Conservation (phyloP, 139 green algal species). For the Chlamydomonas sphaeroides region DNA sequence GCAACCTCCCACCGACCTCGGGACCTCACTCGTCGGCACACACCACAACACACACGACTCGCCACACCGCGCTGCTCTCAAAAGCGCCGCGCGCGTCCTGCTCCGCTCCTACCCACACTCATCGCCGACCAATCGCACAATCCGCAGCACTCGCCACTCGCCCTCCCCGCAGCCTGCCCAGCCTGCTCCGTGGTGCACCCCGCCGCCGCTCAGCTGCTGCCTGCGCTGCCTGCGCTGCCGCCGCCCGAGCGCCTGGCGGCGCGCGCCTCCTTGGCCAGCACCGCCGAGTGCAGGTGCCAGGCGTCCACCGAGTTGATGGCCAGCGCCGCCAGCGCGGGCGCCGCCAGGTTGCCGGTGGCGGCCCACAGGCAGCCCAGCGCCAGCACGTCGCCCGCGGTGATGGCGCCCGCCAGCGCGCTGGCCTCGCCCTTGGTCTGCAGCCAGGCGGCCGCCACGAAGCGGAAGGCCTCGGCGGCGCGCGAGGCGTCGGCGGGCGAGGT, state of each 20-base stretch:
- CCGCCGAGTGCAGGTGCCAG: constrained; percentile 39
- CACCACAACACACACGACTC: no score
- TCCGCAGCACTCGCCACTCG: no score
- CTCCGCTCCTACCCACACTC: no score
- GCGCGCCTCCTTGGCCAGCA: constrained; percentile 22
- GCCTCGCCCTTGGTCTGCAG: constrained; percentile 43
- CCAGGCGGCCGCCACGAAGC: constrained; percentile 48
- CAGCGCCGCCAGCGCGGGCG: constrained; percentile 41
- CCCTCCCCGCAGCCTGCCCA: no score
- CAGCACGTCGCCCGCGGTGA: constrained; percentile 42
- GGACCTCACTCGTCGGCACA: no score
- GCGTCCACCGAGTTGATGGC: constrained; percentile 48
- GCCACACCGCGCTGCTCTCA: no score
- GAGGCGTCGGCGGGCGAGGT: constrained; percentile 5
- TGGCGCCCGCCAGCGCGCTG: constrained; percentile 8
- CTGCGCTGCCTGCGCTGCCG: no score
- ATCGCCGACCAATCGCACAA: no score
- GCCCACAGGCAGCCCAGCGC: constrained; percentile 46
- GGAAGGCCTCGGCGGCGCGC: constrained; percentile 47
- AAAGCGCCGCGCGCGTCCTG: no score
- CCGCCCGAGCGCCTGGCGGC: not conserved
- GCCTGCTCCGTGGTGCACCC: no score
- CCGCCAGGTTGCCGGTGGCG: constrained; percentile 41
- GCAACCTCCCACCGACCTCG: no score
- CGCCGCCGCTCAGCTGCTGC: no score